Base-by-base conservation (phyloP, 345 rosid genomes). In the Firmiana major region DNA sequence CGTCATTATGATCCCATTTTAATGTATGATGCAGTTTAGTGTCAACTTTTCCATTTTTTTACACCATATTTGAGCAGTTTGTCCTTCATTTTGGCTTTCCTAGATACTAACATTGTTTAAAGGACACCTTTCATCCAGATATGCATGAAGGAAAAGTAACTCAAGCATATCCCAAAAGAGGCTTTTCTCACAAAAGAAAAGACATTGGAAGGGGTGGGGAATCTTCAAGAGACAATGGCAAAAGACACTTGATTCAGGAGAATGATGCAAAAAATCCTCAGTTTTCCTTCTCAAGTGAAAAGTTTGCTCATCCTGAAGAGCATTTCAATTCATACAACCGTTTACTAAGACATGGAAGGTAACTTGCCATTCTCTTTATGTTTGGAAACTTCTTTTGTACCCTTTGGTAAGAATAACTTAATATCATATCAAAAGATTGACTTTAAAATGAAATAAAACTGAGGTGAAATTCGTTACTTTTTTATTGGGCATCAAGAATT, bases 291-390 rank as follows among this genome's bases (percentile, higher is more conserved):
- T 85, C 80, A 53, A 81, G 82, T 81, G 86, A 81, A n/a, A 53
- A 54, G 78, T 76, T 68, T 79, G 79, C 65, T 60, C 79, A 83
- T 63, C 81, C 79, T 70, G 76, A 81, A 60, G 74, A 87, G 67
- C 76, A 79, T 49, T 77, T 77, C 45, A 81, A 81, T 76, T 69
- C 82, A 63, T 94, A 94, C 83, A 71, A 91, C 85, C 75, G 74
- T 74, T 85, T 90, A 76, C 85, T 94, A 69, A 85, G 87, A 84
- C 84, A 75, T 51, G 93, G 97, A 77, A 94, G 98, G 97, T 94
- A 89, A 85, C 22, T 60, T 71, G 43, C 28, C 74, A 49, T 68
- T 81, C n/a, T 22, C 63, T 68, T 68, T 1, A 60, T 60, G 38
- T 53, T 78, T 5, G 60, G 71, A 68, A 67, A 24, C 70, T 71